Evolutionary conservation across 768 basidiomycete species (phyloP), one percentile per base, ranked within the genome.

Genomic region (Cystofilobasidium capitatum): DNA sequence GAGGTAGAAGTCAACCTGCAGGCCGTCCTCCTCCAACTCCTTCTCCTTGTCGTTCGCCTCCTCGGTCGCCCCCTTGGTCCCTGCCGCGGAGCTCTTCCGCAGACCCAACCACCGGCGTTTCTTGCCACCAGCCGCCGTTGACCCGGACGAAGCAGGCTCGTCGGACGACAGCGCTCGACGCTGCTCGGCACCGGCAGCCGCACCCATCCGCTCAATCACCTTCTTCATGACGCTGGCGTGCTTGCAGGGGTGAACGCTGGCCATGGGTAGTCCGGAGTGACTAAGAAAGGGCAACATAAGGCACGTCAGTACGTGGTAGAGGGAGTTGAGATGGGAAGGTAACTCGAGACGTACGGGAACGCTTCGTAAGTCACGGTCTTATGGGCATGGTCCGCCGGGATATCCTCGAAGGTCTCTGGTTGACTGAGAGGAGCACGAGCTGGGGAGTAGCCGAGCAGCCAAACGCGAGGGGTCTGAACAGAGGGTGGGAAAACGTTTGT

Each of bases 281-380:
- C 51, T 55, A 29, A 4, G 20, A 29, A 55, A 17, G 3, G 44
- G 6, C 44, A 45, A 17, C n/a, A n/a, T 16, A 13, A 6, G 51
- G 29, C 1, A 2, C 12, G 51, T 31, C 51, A 33, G 29, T 1
- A 3, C 17, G 12, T 20, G 24, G 4, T 13, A 51, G 4, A 26
- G 49, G 49, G 6, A 51, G 6, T 6, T 7, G 24, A 51, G 49
- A 5, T 14, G 61, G 29, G 61, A 20, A 14, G 17, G 84, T 79
- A 0, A n/a, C n/a, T n/a, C n/a, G n/a, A n/a, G n/a, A 88, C 88
- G 78, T 97, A 92, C n/a, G 93, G 91, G 83, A 99, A 99, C 0
- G 87, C 84, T 77, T 99, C 96, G 78, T 97, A 94, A 0, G 96
- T 99, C 62, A 99, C 93, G 0, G 96, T 99, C 81, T 99, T 98